These are phyloP conservation scores for Stephania japonica DNA, from an alignment of 164 flowering plant species.

Conservation along the genomic window DNA sequence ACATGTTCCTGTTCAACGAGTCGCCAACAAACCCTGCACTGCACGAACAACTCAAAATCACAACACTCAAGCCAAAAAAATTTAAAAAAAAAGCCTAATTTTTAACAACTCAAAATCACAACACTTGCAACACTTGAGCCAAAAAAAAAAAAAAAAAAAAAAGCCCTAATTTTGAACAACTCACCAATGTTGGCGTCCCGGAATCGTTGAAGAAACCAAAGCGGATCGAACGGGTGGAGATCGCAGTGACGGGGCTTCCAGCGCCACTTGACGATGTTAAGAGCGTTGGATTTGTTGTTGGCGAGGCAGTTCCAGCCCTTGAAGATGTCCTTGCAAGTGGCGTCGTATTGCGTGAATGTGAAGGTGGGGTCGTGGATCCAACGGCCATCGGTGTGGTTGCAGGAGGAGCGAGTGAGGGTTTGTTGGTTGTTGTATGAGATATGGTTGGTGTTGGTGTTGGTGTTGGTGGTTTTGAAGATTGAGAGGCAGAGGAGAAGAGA, in stretches of 20 bases:
- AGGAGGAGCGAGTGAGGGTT: slow-evolving; percentile 9
- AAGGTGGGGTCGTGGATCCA: slow-evolving; percentile 65
- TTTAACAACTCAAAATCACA: background rate
- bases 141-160: background rate
- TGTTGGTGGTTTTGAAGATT: slow-evolving; percentile 27
- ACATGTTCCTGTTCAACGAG: slow-evolving; percentile 95
- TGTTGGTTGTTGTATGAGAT: slow-evolving; percentile 1
- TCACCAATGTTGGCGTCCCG: slow-evolving; percentile 70
- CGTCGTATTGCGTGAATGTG: slow-evolving; percentile 43
- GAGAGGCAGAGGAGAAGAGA: slow-evolving; percentile 49
- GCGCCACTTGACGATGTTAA: slow-evolving; percentile 55
- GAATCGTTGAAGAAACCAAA: slow-evolving; percentile 46
- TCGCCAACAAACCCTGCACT: slow-evolving; percentile 99
- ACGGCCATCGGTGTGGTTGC: slow-evolving; percentile 61
- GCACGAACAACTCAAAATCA: slow-evolving; percentile 15
- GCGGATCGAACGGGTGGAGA: slow-evolving; percentile 63
- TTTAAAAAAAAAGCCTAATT: background rate
- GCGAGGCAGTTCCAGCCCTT: slow-evolving; percentile 92
- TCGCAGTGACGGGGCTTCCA: slow-evolving; percentile 70
- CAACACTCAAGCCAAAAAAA: slow-evolving; percentile 5
- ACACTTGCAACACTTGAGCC: background rate
- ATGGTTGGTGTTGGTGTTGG: slow-evolving; percentile 17
- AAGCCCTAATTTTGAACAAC: too few relatives aligned
- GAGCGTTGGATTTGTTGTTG: slow-evolving; percentile 53
- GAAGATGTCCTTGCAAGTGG: slow-evolving; percentile 88